Conservation (phyloP, 2,329 filamentous ascomycete species). For the Microascus cirrosus region DNA sequence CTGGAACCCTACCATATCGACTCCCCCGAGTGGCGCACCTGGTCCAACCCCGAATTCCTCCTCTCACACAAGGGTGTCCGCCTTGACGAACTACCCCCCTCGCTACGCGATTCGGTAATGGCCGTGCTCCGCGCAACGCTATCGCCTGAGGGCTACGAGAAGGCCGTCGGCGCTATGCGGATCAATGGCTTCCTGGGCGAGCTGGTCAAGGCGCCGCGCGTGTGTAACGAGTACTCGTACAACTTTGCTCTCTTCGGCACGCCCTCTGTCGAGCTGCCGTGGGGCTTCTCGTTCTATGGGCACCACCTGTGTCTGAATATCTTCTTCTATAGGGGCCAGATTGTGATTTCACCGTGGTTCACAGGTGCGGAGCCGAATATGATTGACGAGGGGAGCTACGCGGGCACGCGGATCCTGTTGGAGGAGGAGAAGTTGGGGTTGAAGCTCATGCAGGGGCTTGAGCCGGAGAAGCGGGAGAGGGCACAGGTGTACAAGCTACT, state of each 20-base stretch:
- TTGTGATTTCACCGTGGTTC: constrained; percentile 64
- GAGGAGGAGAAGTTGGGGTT: constrained; percentile 54
- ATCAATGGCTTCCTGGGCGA: constrained; percentile 67
- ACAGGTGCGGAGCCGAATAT: constrained; percentile 71
- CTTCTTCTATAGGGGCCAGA: constrained; percentile 53
- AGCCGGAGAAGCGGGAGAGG: constrained; percentile 26
- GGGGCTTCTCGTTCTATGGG: constrained; percentile 68
- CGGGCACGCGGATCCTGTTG: constrained; percentile 55
- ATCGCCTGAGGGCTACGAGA: constrained; percentile 59
- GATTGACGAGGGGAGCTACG: constrained; percentile 53
- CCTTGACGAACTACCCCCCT: constrained; percentile 44
- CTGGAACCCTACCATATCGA: constrained; percentile 48
- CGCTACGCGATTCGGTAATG: constrained; percentile 38
- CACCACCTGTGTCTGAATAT: constrained; percentile 68
- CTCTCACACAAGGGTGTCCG: constrained; percentile 58
- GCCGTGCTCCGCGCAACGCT: constrained; percentile 45
- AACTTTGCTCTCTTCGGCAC: constrained; percentile 62
- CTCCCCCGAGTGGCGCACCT: constrained; percentile 59
- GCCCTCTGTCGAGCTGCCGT: constrained; percentile 45
- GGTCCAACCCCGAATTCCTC: constrained; percentile 64
- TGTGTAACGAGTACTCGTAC: constrained; percentile 68
- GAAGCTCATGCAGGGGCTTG: constrained; percentile 56
- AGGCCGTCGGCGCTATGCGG: constrained; percentile 58
- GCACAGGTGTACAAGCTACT: constrained; percentile 50
- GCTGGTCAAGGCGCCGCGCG: constrained; percentile 45